These are phyloP conservation scores for Clitocybe nebularis DNA, from an alignment of 1,284 basidiomycete species.

Conservation along the genomic window DNA sequence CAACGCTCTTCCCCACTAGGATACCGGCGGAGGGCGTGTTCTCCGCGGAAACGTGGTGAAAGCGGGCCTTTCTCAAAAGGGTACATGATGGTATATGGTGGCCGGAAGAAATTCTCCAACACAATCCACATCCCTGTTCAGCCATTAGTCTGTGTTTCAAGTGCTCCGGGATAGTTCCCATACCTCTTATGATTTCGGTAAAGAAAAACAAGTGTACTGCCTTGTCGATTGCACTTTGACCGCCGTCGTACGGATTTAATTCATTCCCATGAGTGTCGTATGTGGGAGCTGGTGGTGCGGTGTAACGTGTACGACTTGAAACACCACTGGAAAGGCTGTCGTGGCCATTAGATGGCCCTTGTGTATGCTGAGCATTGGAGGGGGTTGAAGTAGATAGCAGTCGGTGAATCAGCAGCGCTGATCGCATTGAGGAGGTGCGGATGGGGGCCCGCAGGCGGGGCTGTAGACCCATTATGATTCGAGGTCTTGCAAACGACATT, in stretches of 20 bases:
- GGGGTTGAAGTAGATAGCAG: conserved; percentile 38
- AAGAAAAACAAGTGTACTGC: conserved; percentile 97
- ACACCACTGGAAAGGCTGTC: conserved; percentile 37
- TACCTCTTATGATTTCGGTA: conserved; percentile 95
- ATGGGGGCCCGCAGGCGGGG: conserved; percentile 25
- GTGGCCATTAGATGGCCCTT: conserved; percentile 20
- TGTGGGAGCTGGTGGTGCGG: conserved; percentile 18
- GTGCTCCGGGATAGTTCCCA: conserved; percentile 18
- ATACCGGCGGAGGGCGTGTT: conserved; percentile 97
- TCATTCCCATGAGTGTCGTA: conserved; percentile 47
- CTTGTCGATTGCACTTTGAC: conserved; percentile 91
- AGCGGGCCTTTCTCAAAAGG: conserved; percentile 98
- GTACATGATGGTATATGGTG: conserved; percentile 98
- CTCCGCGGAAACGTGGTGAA: conserved; percentile 97
- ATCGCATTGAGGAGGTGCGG: conserved; percentile 24
- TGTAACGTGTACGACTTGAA: conserved; percentile 29
- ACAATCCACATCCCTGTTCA: conserved; percentile 95
- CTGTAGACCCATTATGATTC: conserved; percentile 34
- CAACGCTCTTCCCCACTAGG: conserved; percentile 98
- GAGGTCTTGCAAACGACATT: conserved; percentile 49
- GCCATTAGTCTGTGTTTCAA: conserved; percentile 5
- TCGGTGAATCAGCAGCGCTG: conserved; percentile 42
- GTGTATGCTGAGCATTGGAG: conserved; percentile 30
- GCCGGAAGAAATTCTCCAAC: conserved; percentile 96
- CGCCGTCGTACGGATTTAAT: conserved; percentile 66